Percentiles rank a stretch among this genome's conserved stretches.
These are phyloP conservation scores for Saccharum hybrid DNA, from an alignment of 202 grass and related monocot genomes.

Conservation along the genomic window DNA sequence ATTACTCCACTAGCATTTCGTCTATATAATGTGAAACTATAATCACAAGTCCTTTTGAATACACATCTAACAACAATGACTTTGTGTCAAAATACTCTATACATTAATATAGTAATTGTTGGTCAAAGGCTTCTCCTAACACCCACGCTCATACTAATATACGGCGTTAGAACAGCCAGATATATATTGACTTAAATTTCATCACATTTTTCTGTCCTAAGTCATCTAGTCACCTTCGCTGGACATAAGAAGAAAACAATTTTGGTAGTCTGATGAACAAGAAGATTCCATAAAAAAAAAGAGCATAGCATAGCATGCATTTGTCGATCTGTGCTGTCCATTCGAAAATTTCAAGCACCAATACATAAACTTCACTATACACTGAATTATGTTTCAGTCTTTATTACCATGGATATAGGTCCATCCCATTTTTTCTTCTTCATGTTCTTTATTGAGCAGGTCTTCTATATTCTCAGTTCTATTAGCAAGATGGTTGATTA, in stretches of 20 bases:
- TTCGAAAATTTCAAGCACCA: neutral
- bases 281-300: neutral
- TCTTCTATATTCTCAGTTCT: neutral
- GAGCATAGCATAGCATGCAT: too few relatives aligned
- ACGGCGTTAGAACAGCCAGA: neutral
- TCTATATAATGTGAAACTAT: neutral
- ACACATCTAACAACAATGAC: neutral
- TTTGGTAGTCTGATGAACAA: neutral
- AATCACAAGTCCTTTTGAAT: neutral
- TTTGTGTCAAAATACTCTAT: neutral
- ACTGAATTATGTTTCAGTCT: neutral
- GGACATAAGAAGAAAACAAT: neutral
- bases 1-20: neutral
- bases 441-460: neutral
- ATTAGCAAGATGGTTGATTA: neutral
- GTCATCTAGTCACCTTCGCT: neutral
- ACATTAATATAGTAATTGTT: neutral
- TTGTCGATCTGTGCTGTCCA: neutral
- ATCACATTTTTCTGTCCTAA: neutral
- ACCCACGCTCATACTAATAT: neutral
- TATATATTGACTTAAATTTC: neutral
- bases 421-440: neutral
- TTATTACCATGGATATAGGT: neutral
- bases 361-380: neutral
- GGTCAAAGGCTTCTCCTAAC: neutral